Evolutionary conservation across 805 yeast species (phyloP).

Genomic region (Candida awuae): DNA sequence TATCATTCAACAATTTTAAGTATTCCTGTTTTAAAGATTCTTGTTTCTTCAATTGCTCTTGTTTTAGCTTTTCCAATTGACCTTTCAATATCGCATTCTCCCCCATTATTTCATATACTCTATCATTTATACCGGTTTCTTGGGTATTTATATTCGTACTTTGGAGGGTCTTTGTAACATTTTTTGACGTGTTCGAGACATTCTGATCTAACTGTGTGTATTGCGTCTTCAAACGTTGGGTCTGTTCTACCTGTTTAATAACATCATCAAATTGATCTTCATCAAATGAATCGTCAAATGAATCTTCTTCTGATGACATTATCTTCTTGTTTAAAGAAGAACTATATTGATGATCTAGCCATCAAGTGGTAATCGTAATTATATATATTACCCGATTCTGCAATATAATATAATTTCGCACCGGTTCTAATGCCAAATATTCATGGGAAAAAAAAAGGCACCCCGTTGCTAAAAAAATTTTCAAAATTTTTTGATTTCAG

Average conservation of each 20-base stretch:
- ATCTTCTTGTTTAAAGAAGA: background rate
- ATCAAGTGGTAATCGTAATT: no score
- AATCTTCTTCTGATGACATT: background rate
- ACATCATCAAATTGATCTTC: slow-evolving; percentile 27
- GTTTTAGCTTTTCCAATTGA: slow-evolving; percentile 43
- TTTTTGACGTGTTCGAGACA: no score
- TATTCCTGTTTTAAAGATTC: slow-evolving; percentile 30
- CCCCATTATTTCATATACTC: slow-evolving; percentile 54
- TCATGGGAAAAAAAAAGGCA: no score
- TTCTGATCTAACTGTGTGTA: no score
- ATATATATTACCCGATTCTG: no score
- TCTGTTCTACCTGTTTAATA: background rate
- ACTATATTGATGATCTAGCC: background rate
- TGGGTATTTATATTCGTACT: background rate
- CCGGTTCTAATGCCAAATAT: no score
- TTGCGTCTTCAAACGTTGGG: background rate
- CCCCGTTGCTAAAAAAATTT: slow-evolving; percentile 2
- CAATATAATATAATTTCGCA: no score
- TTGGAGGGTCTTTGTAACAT: no score
- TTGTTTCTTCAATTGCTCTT: slow-evolving; percentile 30
- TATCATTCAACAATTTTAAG: slow-evolving; percentile 16
- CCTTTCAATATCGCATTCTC: slow-evolving; percentile 73
- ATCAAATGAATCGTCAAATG: slow-evolving; percentile 23
- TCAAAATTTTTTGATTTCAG: background rate
- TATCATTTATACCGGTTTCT: background rate